Evolutionary conservation across 2,329 filamentous ascomycete genomes (phyloP).

Genomic region (Verticillium tricorpus): DNA sequence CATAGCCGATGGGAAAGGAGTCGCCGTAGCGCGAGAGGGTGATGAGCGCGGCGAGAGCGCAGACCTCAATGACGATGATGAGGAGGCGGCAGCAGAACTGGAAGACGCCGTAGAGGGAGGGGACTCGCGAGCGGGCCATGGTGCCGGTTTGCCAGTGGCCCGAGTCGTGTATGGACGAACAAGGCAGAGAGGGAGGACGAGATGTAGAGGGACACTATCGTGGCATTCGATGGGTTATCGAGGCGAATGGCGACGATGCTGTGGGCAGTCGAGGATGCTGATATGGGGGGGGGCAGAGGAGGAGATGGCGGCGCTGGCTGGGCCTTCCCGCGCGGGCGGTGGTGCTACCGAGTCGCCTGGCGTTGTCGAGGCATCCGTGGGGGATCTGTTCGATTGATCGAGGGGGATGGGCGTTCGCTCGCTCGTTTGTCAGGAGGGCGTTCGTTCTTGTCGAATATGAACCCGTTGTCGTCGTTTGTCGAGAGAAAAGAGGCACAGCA

Average conservation of each 20-base stretch:
- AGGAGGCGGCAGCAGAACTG: constrained; percentile 15
- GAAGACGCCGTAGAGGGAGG: constrained; percentile 13
- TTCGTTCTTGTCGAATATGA: not conserved
- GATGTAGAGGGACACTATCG: not conserved
- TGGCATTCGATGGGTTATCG: not conserved
- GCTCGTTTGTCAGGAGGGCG: not conserved
- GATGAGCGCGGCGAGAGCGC: constrained; percentile 13
- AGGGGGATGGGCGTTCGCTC: not conserved
- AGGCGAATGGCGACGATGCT: not conserved
- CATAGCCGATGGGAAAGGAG: constrained; percentile 11
- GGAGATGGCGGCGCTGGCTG: not conserved
- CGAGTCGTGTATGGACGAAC: not conserved
- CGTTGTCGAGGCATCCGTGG: not conserved
- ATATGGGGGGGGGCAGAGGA: not conserved
- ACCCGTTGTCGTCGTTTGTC: not conserved
- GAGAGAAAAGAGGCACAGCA: not conserved
- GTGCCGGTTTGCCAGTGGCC: not conserved
- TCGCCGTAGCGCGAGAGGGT: constrained; percentile 11
- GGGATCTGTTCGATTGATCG: not conserved
- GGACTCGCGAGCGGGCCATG: constrained; percentile 14
- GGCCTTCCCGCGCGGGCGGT: not conserved
- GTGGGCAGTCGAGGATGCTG: too few relatives aligned
- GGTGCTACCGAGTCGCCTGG: not conserved
- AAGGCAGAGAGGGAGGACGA: too few relatives aligned
- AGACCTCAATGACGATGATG: constrained; percentile 14